Evolutionary conservation across 2,329 filamentous ascomycete genomes (phyloP), one percentile per base, ranked within the genome.

Genomic region (Exserohilum rostratum): DNA sequence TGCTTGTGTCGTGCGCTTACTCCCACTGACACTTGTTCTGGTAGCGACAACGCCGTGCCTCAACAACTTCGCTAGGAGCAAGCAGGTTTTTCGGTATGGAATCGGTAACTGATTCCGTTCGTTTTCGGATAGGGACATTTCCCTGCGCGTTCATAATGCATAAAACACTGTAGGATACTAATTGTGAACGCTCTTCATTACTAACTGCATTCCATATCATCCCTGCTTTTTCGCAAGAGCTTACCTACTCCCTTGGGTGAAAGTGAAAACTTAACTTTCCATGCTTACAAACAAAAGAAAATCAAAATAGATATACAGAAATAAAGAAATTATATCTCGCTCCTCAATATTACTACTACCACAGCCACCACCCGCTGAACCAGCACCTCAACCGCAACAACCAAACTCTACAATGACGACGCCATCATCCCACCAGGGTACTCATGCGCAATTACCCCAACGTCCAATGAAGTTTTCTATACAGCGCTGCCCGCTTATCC

Each of bases 381-480:
- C 12, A 52, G 49, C 27, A 53, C 33, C 33, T 53, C 57, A 2
- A 57, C 43, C 39, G 33, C 34, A 33, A 34, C 31, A 3, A 39
- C 35, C 15, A 53, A 50, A 30, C 39, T 47, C 6, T 33, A 15
- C 27, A 55, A 7, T n/a, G 22, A 25, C 22, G 22, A n/a, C n/a
- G 22, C 38, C 10, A 47, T 13, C 4, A n/a, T 29, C 22, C 46
- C 20, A n/a, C 33, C 3, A 12, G 49, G 49, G 12, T 18, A 50
- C 1, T 45, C 27, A n/a, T 43, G 20, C 20, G 49, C 35, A 12
- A 48, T 29, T 29, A 49, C 50, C 29, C 44, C n/a, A 50, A 18
- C 22, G 46, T 35, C 53, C 38, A 56, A 11, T 48, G 34, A 22
- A 46, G 43, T 12, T 52, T n/a, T n/a, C n/a, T 27, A 6, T n/a